Base-by-base conservation (phyloP, 345 rosid genomes). In the Citrus medica region DNA sequence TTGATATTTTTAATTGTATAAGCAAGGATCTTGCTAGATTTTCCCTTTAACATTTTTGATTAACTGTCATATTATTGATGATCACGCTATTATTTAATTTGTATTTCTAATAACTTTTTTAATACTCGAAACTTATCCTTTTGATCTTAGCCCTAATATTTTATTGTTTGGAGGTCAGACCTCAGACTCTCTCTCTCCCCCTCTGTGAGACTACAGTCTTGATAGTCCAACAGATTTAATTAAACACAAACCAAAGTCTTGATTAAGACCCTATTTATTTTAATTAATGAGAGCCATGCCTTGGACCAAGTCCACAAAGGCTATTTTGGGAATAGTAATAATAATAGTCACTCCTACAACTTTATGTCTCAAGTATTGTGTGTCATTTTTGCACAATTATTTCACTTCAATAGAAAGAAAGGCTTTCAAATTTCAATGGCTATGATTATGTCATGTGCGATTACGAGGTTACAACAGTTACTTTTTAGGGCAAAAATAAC, bases 231-330 rank as follows among this genome's bases (percentile, higher is more conserved):
- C 56, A 69, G 72, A 58, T 46, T 46, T 46, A 75, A 64, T 53
- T 60, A 67, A 51, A 76, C 82, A 68, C 65, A 60, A 67, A 60
- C 67, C 35, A 24, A 14, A 17, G 71, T 60, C 68, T 78, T 71
- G 77, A 21, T 51, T 40, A 6, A 28, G 32, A 46, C 55, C 24
- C 9, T 17, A 27, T 40, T 22, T 40, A 10, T 62, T 9, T 62
- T 40, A 14, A 37, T 14, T 17, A 19, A 62, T 10, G 37, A 40
- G 77, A 37, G 63, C 14, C 51, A 48, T 25, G 42, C 24, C 63
- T 74, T 55, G 63, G 85, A 88, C 87, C 66, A 46, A 64, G 86
- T 82, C 87, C 77, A 82, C 75, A 6, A 10, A 64, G 32, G 37
- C 19, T n/a, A 32, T n/a, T 28, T 7, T 55, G 12, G 48, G 3